Evolutionary conservation across 2,329 filamentous ascomycete species (phyloP).

Genomic region (Cladosporium sp.): DNA sequence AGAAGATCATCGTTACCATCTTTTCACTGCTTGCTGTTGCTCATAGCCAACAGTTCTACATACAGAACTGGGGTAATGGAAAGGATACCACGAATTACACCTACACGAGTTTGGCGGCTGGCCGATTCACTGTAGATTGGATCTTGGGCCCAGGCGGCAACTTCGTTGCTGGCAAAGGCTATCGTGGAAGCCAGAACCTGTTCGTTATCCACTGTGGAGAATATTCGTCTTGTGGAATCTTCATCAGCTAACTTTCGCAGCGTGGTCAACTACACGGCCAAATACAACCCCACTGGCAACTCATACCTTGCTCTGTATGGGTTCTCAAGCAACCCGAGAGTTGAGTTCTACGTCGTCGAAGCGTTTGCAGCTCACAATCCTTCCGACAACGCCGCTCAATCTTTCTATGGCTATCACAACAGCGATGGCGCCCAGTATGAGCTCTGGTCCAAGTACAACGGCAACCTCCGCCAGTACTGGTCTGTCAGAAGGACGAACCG

Average conservation of each 20-base stretch:
- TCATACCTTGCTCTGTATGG: constrained; percentile 4
- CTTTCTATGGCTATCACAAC: constrained; percentile 8
- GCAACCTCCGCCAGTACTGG: constrained; percentile 4
- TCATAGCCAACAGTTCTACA: too few species aligned
- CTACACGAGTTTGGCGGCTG: too few species aligned
- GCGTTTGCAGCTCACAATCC: constrained; percentile 2
- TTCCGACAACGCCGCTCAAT: not conserved
- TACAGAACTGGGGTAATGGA: too few species aligned
- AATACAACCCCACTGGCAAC: constrained; percentile 4
- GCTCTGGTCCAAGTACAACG: constrained; percentile 7
- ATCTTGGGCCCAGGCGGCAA: too few species aligned
- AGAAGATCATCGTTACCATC: too few species aligned
- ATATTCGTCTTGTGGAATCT: not conserved
- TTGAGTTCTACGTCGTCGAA: constrained; percentile 9
- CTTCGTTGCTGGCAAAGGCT: too few species aligned
- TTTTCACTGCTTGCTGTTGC: too few species aligned
- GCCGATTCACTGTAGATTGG: too few species aligned
- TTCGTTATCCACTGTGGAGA: too few species aligned
- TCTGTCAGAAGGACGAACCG: not conserved
- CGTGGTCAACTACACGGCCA: constrained; percentile 2
- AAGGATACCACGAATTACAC: too few species aligned
- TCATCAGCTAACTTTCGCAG: not conserved
- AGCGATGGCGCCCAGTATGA: constrained; percentile 6
- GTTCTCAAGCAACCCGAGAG: not conserved
- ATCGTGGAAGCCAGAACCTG: too few species aligned